phyloP scores from a whole-genome alignment of 2,329 filamentous ascomycete species.

The Talaromyces sp. region DNA sequence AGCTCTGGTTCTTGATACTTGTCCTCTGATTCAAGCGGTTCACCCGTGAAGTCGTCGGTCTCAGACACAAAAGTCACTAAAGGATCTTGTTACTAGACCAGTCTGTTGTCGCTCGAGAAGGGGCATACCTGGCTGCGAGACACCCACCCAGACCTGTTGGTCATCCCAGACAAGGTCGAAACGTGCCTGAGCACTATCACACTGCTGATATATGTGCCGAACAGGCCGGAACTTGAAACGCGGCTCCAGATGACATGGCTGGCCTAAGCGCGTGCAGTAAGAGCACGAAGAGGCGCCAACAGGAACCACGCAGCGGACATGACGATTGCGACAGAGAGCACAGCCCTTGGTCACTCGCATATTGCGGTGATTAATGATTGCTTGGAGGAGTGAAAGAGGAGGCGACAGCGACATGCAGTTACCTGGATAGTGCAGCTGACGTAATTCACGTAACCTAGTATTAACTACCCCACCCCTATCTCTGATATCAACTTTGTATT shows the following conservation, averaged over 20 bases:
- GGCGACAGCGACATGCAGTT: neutral
- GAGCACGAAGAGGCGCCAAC: constrained; percentile 25
- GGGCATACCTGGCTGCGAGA: constrained; percentile 22
- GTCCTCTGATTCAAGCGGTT: neutral
- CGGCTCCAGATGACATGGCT: constrained; percentile 27
- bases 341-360: constrained; percentile 21
- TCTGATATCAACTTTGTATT: neutral
- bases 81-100: neutral
- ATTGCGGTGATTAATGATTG: neutral
- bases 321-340: constrained; percentile 31
- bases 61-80: neutral
- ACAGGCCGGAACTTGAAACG: constrained; percentile 31
- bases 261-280: constrained; percentile 24
- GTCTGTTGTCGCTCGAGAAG: neutral
- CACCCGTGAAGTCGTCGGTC: neutral
- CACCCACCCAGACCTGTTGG: constrained; percentile 28
- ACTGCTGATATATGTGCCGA: constrained; percentile 30
- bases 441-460: neutral
- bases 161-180: constrained; percentile 29
- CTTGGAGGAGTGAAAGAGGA: neutral
- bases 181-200: constrained; percentile 19
- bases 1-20: constrained; percentile 2
- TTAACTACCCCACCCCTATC: neutral
- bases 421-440: neutral
- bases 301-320: constrained; percentile 29